Conservation (phyloP, 2,329 filamentous ascomycete genomes). For the Aureobasidium lini region DNA sequence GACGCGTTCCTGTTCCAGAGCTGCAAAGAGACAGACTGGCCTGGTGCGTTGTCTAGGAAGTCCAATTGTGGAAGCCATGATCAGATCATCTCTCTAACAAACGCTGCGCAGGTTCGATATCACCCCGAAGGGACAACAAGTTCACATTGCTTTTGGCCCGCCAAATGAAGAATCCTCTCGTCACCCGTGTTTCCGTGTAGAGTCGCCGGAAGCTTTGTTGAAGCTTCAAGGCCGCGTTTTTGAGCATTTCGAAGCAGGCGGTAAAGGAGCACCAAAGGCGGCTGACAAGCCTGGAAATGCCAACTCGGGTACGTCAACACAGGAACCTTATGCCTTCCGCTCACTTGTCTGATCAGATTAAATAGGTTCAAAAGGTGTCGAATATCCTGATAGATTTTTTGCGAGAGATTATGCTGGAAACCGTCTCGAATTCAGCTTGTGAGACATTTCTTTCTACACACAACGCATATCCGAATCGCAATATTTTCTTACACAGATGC, state of each 20-base stretch:
- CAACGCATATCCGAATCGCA: no score
- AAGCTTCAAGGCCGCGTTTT: constrained; percentile 43
- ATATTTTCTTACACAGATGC: no score
- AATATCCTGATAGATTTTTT: constrained; percentile 57
- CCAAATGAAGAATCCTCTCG: constrained; percentile 33
- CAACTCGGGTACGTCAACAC: constrained; percentile 30
- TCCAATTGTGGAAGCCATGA: neutral
- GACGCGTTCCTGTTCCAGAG: constrained; percentile 44
- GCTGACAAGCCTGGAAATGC: constrained; percentile 48
- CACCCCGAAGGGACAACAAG: constrained; percentile 26
- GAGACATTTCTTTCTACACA: neutral
- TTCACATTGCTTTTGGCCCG: constrained; percentile 13
- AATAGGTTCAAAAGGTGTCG: constrained; percentile 45
- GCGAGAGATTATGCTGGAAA: constrained; percentile 41
- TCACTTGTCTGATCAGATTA: neutral
- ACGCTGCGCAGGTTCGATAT: constrained; percentile 45
- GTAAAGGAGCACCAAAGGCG: constrained; percentile 43
- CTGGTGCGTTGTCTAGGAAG: constrained; percentile 37
- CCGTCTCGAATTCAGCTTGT: constrained; percentile 33
- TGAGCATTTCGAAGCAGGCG: constrained; percentile 44
- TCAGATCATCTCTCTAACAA: neutral
- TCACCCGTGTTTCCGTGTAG: constrained; percentile 54
- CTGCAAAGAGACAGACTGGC: constrained; percentile 45
- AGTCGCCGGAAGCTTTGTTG: constrained; percentile 40
- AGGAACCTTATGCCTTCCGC: neutral